Conservation (phyloP, 108 stramenopile species). For the Pseudonitzschia multiseries region DNA sequence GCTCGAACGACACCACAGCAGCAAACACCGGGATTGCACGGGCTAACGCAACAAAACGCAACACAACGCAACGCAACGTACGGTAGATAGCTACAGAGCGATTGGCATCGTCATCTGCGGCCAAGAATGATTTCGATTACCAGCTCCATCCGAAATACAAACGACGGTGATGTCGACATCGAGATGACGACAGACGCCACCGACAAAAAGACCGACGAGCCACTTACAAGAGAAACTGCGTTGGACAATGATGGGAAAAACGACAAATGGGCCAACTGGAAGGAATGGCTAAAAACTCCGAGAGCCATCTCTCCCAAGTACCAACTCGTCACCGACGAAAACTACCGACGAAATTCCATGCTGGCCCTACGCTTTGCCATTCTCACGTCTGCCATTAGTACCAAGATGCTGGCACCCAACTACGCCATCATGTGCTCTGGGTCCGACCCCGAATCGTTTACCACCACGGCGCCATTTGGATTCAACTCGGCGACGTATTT, state of each 20-base stretch:
- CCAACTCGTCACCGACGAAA: slow-evolving; percentile 32
- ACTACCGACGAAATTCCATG: slow-evolving; percentile 27
- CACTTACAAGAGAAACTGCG: background rate
- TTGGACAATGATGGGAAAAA: background rate
- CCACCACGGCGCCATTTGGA: slow-evolving; percentile 43
- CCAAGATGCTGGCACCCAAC: slow-evolving; percentile 53
- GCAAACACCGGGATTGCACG: background rate
- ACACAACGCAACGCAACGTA: too few relatives aligned
- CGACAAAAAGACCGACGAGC: background rate
- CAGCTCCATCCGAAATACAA: background rate
- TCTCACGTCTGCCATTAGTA: slow-evolving; percentile 38
- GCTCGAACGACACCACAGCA: background rate
- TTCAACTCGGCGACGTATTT: slow-evolving; percentile 61
- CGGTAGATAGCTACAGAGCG: too few relatives aligned
- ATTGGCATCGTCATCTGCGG: background rate
- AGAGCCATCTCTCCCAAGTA: background rate
- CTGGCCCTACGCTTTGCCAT: slow-evolving; percentile 36
- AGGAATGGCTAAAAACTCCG: background rate
- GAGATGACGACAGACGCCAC: background rate
- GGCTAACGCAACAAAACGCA: too few relatives aligned
- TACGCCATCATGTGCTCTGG: slow-evolving; percentile 47
- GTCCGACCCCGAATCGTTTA: slow-evolving; percentile 43
- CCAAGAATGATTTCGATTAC: background rate
- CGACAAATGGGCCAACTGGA: background rate
- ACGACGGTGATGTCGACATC: background rate